Conservation (phyloP, 2,329 filamentous ascomycete genomes). For the Fusarium oxysporum region DNA sequence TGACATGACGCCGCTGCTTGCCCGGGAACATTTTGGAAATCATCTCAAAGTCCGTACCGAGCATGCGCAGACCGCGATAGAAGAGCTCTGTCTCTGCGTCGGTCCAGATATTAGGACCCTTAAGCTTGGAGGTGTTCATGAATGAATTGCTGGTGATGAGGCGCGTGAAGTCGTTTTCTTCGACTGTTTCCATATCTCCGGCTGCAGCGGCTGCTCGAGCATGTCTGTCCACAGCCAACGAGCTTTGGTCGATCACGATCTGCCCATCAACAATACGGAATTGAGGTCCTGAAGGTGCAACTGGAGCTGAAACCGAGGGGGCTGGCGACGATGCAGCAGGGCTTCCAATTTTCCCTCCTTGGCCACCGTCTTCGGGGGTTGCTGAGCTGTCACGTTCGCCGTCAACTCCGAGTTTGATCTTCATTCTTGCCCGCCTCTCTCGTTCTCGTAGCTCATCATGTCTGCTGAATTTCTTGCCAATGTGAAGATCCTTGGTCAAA, state of each 20-base stretch:
- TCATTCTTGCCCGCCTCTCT: slow-evolving; percentile 61
- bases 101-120: slow-evolving; percentile 76
- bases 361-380: slow-evolving; percentile 35
- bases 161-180: slow-evolving; percentile 83
- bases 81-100: slow-evolving; percentile 79
- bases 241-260: slow-evolving; percentile 77
- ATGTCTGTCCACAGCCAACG: slow-evolving; percentile 76
- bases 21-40: slow-evolving; percentile 81
- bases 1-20: slow-evolving; percentile 78
- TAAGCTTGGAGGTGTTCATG: slow-evolving; percentile 69
- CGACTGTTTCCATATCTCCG: slow-evolving; percentile 69
- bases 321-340: slow-evolving; percentile 41
- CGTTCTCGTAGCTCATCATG: slow-evolving; percentile 79
- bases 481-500: slow-evolving; percentile 74
- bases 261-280: slow-evolving; percentile 77
- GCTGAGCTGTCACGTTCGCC: slow-evolving; percentile 39
- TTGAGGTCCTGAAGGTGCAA: slow-evolving; percentile 59
- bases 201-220: slow-evolving; percentile 67
- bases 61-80: slow-evolving; percentile 79
- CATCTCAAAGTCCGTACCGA: slow-evolving; percentile 86
- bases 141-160: slow-evolving; percentile 77
- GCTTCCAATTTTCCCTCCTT: slow-evolving; percentile 37
- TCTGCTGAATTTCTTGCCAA: slow-evolving; percentile 80
- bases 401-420: slow-evolving; percentile 46
- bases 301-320: slow-evolving; percentile 42